Base-by-base conservation (phyloP, 75 land plant species). In the Sequoiadendron giganteum region DNA sequence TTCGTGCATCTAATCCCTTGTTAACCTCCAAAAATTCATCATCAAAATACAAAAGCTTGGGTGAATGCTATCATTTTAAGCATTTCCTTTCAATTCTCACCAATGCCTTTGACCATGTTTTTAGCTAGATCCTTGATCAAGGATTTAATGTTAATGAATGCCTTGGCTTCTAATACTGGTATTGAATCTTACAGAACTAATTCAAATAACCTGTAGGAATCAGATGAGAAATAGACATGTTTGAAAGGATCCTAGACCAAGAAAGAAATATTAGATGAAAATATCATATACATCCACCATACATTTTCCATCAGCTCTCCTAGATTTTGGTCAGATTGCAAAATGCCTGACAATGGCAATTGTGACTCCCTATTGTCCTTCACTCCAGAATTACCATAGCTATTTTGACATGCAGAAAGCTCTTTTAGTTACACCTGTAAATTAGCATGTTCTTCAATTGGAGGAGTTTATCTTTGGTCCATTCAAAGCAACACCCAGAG, bases 401-500 rank as follows among this genome's bases (percentile, higher is more conserved):
- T 88, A 48, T 89, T 92, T 3, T 87, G 79, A 32, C 10, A 21
- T 9, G 90, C 85, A 19, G 92, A 85, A 88, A 92, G 30, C 73
- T 93, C 94, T 48, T 91, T 94, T 18, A 28, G 84, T 10, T 88
- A 91, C 30, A 54, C 38, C 10, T 83, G 38, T 15, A 91, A 7
- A 76, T 52, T 81, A 40, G 89, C 89, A 34, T 88, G 96, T 39
- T 94, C 95, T 32, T 96, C 95, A 47, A 97, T 91, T 5, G 99
- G 99, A 30, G 96, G 94, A 10, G 95, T 96, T 81, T 13, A 94
- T 87, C 85, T 98, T 98, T 32, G 99, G 94, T 1, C 99, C 99
- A 82, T 98, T 95, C 85, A 98, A 89, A 80, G 99, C 97, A 76
- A 98, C 97, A 54, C 99, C 99, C 68, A 96, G 93, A n/a, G 96